These are phyloP conservation scores for Trametes gibbosa DNA, from an alignment of 768 basidiomycete genomes.

Conservation along the genomic window DNA sequence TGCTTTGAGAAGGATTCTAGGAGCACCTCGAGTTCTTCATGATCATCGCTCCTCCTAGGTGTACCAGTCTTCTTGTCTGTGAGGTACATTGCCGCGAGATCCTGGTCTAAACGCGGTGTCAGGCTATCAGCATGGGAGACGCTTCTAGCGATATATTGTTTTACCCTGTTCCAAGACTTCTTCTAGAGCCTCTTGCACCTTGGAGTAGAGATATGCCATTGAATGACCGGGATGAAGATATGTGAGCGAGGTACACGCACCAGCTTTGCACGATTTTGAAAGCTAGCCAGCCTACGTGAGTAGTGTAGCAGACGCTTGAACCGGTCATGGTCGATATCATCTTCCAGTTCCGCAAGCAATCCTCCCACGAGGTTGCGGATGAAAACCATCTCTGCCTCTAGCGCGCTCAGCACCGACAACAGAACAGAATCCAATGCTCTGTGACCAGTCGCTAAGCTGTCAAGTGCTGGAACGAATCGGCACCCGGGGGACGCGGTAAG, in stretches of 20 bases:
- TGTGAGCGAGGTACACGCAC: constrained; percentile 37
- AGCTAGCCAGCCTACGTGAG: constrained; percentile 81
- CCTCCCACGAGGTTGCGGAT: constrained; percentile 89
- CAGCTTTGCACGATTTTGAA: constrained; percentile 87
- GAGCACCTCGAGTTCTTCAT: constrained; percentile 90
- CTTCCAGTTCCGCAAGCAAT: constrained; percentile 88
- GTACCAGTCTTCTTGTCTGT: constrained; percentile 72
- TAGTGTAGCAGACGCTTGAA: constrained; percentile 91
- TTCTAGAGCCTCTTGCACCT: constrained; percentile 89
- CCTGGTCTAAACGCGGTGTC: constrained; percentile 64
- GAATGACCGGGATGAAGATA: not conserved
- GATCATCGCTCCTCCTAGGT: constrained; percentile 68
- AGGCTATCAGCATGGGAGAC: not conserved
- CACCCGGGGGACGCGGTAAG: constrained; percentile 8
- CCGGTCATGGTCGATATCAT: constrained; percentile 92
- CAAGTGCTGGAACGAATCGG: constrained; percentile 13
- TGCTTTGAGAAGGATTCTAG: constrained; percentile 96
- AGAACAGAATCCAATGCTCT: constrained; percentile 93
- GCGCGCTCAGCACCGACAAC: constrained; percentile 84
- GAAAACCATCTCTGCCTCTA: constrained; percentile 96
- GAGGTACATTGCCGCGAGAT: constrained; percentile 93
- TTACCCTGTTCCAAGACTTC: constrained; percentile 89
- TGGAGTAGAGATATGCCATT: constrained; percentile 11
- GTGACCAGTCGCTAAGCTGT: constrained; percentile 21
- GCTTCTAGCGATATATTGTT: not conserved